These are phyloP conservation scores for Asterophora lycoperdoides DNA, from an alignment of 768 basidiomycete species.

Conservation along the genomic window DNA sequence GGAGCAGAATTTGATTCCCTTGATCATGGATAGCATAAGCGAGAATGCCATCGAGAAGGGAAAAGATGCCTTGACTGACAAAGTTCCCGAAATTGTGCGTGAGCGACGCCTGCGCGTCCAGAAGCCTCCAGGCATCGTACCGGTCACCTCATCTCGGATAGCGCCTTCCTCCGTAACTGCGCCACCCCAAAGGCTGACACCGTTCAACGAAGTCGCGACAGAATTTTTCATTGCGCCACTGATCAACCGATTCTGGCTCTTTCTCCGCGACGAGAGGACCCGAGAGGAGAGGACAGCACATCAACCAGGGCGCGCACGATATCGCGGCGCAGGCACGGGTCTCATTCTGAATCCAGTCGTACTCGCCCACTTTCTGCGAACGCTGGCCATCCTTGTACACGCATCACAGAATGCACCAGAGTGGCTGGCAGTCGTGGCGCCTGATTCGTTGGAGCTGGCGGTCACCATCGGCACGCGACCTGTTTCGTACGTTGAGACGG, in stretches of 20 bases:
- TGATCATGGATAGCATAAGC: constrained; percentile 61
- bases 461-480: constrained; percentile 71
- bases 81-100: constrained; percentile 59
- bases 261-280: constrained; percentile 79
- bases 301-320: constrained; percentile 49
- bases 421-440: constrained; percentile 78
- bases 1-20: constrained; percentile 44
- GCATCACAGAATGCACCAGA: constrained; percentile 76
- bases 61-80: constrained; percentile 48
- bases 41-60: constrained; percentile 58
- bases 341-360: constrained; percentile 77
- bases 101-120: constrained; percentile 72
- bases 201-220: constrained; percentile 72
- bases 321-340: constrained; percentile 73
- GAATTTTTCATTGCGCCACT: constrained; percentile 88
- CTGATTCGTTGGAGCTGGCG: constrained; percentile 80
- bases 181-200: constrained; percentile 20
- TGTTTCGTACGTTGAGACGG: constrained; percentile 40
- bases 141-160: constrained; percentile 27
- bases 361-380: constrained; percentile 69
- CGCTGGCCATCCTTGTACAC: constrained; percentile 77
- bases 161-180: background rate
- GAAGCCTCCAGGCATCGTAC: constrained; percentile 41
- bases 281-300: constrained; percentile 68
- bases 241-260: constrained; percentile 93